These are phyloP conservation scores for Candida caryicola DNA, from an alignment of 805 yeast genomes.

Conservation along the genomic window DNA sequence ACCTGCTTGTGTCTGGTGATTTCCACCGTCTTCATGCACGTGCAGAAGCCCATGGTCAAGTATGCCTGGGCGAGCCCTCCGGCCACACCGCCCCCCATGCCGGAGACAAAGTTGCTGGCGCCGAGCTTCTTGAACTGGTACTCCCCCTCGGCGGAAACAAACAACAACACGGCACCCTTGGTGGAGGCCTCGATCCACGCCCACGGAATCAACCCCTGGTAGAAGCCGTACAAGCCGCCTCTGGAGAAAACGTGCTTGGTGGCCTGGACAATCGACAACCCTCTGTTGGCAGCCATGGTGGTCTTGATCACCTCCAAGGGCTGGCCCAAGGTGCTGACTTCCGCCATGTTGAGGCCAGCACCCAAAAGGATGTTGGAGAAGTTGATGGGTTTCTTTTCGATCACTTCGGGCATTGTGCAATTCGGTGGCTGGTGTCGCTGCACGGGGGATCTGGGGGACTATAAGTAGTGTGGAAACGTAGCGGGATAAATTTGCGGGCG, in stretches of 20 bases:
- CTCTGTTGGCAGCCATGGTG: constrained; percentile 96
- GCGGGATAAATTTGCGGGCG: no score
- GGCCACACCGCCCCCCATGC: constrained; percentile 91
- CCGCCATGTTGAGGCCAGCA: constrained; percentile 89
- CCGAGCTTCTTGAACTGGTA: constrained; percentile 67
- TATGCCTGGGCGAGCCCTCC: constrained; percentile 98
- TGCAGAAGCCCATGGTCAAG: constrained; percentile 95
- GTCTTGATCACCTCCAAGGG: constrained; percentile 95
- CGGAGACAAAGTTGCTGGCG: constrained; percentile 66
- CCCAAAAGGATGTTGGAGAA: constrained; percentile 90
- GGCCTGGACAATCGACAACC: constrained; percentile 63
- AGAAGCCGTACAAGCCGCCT: constrained; percentile 90
- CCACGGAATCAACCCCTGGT: constrained; percentile 98
- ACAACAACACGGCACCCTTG: constrained; percentile 92
- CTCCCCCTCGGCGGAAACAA: constrained; percentile 91
- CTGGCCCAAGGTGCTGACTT: constrained; percentile 92
- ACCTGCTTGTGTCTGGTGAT: constrained; percentile 86
- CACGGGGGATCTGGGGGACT: neutral
- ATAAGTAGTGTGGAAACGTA: neutral
- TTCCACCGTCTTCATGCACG: constrained; percentile 98
- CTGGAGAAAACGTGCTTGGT: constrained; percentile 81
- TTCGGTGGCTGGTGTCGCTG: no score
- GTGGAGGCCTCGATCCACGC: constrained; percentile 99
- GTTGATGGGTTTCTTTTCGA: constrained; percentile 82
- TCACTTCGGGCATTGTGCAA: constrained; percentile 16